Evolutionary conservation across 352 stramenopile species (phyloP), one percentile per base, ranked within the genome.

Genomic region (Sclerospora graminicola): DNA sequence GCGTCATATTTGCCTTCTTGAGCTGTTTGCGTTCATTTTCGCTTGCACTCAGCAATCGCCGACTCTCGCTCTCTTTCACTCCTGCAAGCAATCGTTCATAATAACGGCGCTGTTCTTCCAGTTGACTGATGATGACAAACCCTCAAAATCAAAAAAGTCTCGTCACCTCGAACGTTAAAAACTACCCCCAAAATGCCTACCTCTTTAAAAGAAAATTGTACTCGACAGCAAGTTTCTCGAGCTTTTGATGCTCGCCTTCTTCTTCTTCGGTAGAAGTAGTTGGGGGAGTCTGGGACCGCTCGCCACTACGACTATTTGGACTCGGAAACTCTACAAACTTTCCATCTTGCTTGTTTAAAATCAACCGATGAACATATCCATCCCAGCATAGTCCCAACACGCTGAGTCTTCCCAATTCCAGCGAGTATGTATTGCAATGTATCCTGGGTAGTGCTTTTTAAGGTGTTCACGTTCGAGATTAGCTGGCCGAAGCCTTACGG

Each of bases 321-420:
- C 85, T 92, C 24, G 74, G 80, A 13, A 97, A 91, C 73, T 98
- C 95, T 7, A 98, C 93, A 33, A 98, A 89, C 65, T 98, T 98
- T 7, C 93, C 91, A 29, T 92, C 82, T 45, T 89, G 82, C 47
- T 93, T 93, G 60, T 93, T 93, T 41, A 93, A 63, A 53, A 93
- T 91, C 24, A 93, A 49, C 4, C 82, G 79, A 47, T 91, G 82
- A 1, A 93, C 79, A 46, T 88, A 93, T 31, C 85, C 84, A 36
- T 96, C 89, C 79, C 84, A 10, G 79, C 78, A 59, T 98, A 98
- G 54, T 98, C 90, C 94, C 94, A n/a, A 98, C 56, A 98, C 95
- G 34, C 94, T 76, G 38, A 96, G 76, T 0, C 92, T 98, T 48
- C 93, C 90, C 21, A 98, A 57, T 67, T 98, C 94, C 7, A 98